Base-by-base conservation (phyloP, 208 protist genomes). In the Trypanosoma brucei region DNA sequence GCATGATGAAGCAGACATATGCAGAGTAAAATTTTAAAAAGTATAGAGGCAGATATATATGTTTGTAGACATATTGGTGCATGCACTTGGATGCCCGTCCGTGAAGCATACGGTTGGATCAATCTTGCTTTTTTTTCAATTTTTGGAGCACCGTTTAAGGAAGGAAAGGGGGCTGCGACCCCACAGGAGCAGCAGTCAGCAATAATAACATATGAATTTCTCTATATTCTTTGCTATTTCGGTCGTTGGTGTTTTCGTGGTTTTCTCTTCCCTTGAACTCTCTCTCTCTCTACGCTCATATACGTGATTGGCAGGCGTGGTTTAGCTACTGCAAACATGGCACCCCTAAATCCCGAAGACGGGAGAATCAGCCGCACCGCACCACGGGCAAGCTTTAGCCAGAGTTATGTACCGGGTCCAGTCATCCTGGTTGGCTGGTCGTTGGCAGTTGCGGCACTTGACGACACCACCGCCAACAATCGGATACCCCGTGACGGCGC, bases 351-450 rank as follows among this genome's bases (percentile, higher is more conserved):
- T 36, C 60, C 83, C 80, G 64, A 94, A 96, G 65, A 86, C 73
- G 2, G 84, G 78, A 22, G 54, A 80, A 53, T 83, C 79, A 13
- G 72, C 40, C 9, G 54, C 68, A 7, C 77, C 70, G 60, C 93
- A 97, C 93, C 93, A 97, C 39, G 93, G 93, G 68, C 93, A 97
- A 45, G 62, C 54, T 73, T 93, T 94, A 31, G 67, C 77, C 35
- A 82, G 60, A 39, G 88, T 55, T 49, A 97, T 77, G 56, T 87
- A 92, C 62, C 79, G 78, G 63, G 94, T 96, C 94, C 94, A 97
- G 72, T 96, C 91, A 8, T 84, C 90, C 74, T 93, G 87, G 63
- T 83, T 86, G 4, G 94, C 92, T 22, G 81, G 49, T 0, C 85
- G 90, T 50, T 93, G 80, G 72, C 92, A 97, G 14, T 66, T 65